Evolutionary conservation across 805 yeast species (phyloP), one percentile per base, ranked within the genome.

Genomic region (Tetrapisispora phaffii): DNA sequence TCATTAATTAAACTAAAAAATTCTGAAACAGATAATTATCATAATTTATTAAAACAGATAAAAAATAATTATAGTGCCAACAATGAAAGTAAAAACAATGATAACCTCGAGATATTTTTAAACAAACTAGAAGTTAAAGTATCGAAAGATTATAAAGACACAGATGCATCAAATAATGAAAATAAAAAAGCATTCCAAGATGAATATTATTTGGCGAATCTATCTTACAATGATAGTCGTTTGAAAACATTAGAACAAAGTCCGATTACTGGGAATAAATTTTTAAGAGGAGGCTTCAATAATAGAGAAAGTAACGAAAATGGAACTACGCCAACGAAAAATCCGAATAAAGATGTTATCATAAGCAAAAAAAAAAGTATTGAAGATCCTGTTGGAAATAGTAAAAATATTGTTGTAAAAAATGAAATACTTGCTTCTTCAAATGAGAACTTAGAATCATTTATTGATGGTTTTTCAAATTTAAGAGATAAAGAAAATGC

Each of bases 1-100:
- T 54, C 57, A 23, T 44, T 61, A 19, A 47, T 44, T 15, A 45
- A 48, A 13, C 46, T 60, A 41, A 53, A 55, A 24, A 35, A 17
- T 38, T 17, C 41, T 9, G 41, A 38, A 38, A 10, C 4, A n/a
- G 33, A 38, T 15, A 16, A 28, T 5, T 38, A 38, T 17, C 33
- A 38, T 3, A 3, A n/a, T 2, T 26, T 31, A 9, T 7, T 31
- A 3, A 13, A 31, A 16, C 20, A 29, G 21, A 2, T 39, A 16
- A 39, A 39, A 19, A n/a, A 35, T 19, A 41, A 22, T 15, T 3
- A 19, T n/a, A 26, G 21, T 16, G 16, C 15, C 13, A 12, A 34
- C 3, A 7, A 19, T 2, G 15, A 10, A 23, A 33, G 23, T 41
- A 43, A 28, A 39, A 17, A 34, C n/a, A 19, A 20, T 23, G 26